Conservation (phyloP, 805 yeast species). For the Millerago galiae region DNA sequence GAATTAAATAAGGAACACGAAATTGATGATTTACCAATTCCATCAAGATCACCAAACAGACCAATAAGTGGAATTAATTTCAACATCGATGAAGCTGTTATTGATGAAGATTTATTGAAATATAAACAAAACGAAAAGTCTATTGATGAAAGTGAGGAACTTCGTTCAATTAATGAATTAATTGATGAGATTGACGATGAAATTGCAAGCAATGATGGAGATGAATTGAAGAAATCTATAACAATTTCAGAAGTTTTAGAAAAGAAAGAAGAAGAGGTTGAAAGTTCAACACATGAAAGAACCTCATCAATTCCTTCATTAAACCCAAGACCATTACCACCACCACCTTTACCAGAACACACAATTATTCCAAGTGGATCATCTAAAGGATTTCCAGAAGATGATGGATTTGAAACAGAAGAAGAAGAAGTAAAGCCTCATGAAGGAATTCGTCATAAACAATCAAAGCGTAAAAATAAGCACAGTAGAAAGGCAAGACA, state of each 20-base stretch:
- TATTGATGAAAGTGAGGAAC: background rate
- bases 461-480: constrained; percentile 1
- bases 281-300: background rate
- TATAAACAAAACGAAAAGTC: constrained; percentile 4
- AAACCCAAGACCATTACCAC: constrained; percentile 22
- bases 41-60: constrained; percentile 25
- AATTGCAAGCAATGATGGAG: background rate
- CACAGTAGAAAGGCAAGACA: constrained; percentile 1
- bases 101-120: constrained; percentile 2
- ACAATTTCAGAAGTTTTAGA: background rate
- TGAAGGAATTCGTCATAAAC: background rate
- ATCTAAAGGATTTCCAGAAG: constrained; percentile 1
- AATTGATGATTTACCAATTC: constrained; percentile 14
- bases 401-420: constrained; percentile 24
- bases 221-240: background rate
- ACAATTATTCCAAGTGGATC: constrained; percentile 9
- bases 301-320: background rate
- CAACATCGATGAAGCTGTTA: constrained; percentile 1
- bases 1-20: background rate
- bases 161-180: constrained; percentile 8
- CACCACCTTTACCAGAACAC: constrained; percentile 25
- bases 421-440: constrained; percentile 12
- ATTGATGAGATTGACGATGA: constrained; percentile 10
- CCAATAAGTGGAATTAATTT: constrained; percentile 15
- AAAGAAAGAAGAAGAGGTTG: background rate